phyloP scores from a whole-genome alignment of 2,329 filamentous ascomycete genomes.

The Penicillium sp. region DNA sequence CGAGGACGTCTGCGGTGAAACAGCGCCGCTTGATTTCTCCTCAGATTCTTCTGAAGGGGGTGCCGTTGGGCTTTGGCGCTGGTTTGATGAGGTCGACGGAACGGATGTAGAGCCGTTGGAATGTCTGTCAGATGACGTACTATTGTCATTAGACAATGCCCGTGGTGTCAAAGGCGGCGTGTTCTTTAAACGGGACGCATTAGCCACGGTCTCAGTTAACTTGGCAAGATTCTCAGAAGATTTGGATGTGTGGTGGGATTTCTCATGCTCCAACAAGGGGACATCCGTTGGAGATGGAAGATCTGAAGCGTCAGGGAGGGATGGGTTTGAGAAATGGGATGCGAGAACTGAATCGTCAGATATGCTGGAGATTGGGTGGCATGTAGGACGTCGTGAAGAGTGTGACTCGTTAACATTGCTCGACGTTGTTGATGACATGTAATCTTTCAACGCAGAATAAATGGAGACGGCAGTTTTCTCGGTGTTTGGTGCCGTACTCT shows the following conservation, averaged over 20 bases:
- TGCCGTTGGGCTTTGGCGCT: constrained; percentile 23
- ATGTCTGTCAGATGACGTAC: constrained; percentile 29
- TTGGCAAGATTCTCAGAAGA: constrained; percentile 47
- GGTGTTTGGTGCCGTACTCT: constrained; percentile 30
- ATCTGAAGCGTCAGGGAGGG: constrained; percentile 51
- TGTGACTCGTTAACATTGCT: constrained; percentile 28
- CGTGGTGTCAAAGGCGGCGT: constrained; percentile 86
- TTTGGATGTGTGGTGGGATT: constrained; percentile 34
- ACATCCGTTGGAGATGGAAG: constrained; percentile 39
- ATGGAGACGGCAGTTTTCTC: constrained; percentile 40
- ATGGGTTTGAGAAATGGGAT: constrained; percentile 66
- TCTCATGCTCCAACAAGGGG: constrained; percentile 50
- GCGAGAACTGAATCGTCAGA: constrained; percentile 64
- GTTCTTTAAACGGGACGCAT: constrained; percentile 68
- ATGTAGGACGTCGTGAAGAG: constrained; percentile 42
- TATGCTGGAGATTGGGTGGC: constrained; percentile 59
- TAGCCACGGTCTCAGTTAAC: constrained; percentile 78
- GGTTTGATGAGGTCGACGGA: constrained; percentile 19
- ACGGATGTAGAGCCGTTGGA: constrained; percentile 21
- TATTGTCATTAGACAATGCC: constrained; percentile 67
- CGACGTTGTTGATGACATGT: constrained; percentile 37
- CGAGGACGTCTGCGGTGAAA: constrained; percentile 26
- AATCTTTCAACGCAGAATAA: constrained; percentile 43
- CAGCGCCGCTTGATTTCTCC: constrained; percentile 34
- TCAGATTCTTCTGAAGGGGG: constrained; percentile 27